Evolutionary conservation across 1,284 basidiomycete species (phyloP), one percentile per base, ranked within the genome.

Genomic region (Leccinum pachyderme): DNA sequence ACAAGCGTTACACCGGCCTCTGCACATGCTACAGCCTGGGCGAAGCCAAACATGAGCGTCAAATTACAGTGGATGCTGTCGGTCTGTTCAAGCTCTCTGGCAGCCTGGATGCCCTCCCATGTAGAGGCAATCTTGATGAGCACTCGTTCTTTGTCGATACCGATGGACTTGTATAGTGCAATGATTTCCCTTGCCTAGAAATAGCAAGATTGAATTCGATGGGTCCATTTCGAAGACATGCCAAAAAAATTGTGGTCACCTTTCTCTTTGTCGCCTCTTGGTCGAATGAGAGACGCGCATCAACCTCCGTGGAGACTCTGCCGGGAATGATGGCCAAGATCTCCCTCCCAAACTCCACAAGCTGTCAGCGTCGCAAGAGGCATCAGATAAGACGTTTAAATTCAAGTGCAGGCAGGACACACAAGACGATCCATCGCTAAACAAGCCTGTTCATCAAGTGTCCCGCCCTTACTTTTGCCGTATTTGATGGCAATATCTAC

Each of bases 91-190:
- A 99, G 89, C 73, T 96, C 89, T 62, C 92, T 86, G 44, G 96
- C 96, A 59, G 96, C 96, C 75, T 98, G 95, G 77, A 99, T 98
- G 76, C 96, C 96, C 76, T 98, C 95, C 93, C 93, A 99, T 29
- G 95, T 98, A 18, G 95, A 97, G 13, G 95, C 96, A 66, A 99
- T 97, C 82, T 99, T 99, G 86, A 99, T 97, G 64, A 99, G 81
- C 56, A 97, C 79, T 58, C 96, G 93, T 61, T 98, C 93, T 76
- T 91, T 93, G 70, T 82, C 78, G 76, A 99, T 84, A 59, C 96
- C 96, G 60, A 91, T 74, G 37, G 88, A 89, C 56, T 95, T 84
- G 82, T 99, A 99, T 18, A 99, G 87, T 25, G 84, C 84, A 66
- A 98, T 98, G 67, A 98, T 83, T 72, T 96, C 84, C 77, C 88